Evolutionary conservation across 108 stramenopile species (phyloP).

Genomic region (Discostella stelligeroides): DNA sequence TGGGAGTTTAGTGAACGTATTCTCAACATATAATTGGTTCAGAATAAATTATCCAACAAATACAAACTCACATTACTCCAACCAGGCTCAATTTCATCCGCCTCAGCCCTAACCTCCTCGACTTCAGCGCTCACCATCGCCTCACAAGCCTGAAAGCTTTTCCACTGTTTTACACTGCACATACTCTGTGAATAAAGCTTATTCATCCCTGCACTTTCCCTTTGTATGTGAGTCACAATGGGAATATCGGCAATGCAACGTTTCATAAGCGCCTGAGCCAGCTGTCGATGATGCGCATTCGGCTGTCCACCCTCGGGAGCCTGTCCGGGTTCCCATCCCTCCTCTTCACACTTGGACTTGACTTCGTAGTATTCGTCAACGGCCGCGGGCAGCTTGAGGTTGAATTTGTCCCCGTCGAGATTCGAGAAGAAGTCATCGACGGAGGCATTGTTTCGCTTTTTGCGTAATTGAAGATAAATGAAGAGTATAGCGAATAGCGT

Average conservation of each 20-base stretch:
- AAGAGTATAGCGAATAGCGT: slow-evolving; percentile 55
- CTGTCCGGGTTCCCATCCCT: slow-evolving; percentile 83
- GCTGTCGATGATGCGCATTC: slow-evolving; percentile 57
- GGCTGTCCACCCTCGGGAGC: slow-evolving; percentile 28
- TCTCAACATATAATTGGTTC: not conserved
- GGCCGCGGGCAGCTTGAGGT: slow-evolving; percentile 82
- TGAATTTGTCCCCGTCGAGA: slow-evolving; percentile 89
- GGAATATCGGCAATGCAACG: slow-evolving; percentile 92
- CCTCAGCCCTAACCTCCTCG: slow-evolving; percentile 90
- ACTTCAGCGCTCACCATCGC: slow-evolving; percentile 85
- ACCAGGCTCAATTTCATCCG: slow-evolving; percentile 90
- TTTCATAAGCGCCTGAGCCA: slow-evolving; percentile 93
- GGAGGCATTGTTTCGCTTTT: slow-evolving; percentile 55
- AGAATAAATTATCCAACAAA: not conserved
- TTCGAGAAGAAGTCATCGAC: slow-evolving; percentile 81
- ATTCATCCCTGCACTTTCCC: slow-evolving; percentile 90
- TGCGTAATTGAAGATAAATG: slow-evolving; percentile 49
- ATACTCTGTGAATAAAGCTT: slow-evolving; percentile 88
- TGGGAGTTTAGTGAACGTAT: not conserved
- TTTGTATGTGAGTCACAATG: slow-evolving; percentile 89
- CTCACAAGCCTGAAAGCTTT: slow-evolving; percentile 84
- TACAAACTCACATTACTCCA: slow-evolving; percentile 78
- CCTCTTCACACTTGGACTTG: slow-evolving; percentile 68
- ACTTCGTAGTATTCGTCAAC: slow-evolving; percentile 88
- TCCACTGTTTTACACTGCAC: slow-evolving; percentile 92